These are phyloP conservation scores for Prorocentrum cordatum DNA, from an alignment of 169 alveolate species.

Conservation along the genomic window DNA sequence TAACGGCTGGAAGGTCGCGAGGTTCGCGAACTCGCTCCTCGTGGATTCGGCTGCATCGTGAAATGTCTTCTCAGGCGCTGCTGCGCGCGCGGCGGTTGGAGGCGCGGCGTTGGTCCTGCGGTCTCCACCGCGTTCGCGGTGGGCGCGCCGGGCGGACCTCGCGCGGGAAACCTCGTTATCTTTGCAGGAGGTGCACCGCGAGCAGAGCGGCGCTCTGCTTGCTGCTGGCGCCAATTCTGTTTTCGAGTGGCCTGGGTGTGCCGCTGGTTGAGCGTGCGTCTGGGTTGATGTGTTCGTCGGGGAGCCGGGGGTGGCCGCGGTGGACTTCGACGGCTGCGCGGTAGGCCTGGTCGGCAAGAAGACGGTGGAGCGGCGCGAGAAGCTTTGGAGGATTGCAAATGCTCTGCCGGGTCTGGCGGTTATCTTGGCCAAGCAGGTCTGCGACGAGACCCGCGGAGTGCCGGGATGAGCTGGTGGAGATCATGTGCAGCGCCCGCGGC, in stretches of 20 bases:
- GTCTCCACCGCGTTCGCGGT: too few relatives aligned
- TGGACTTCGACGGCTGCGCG: neutral
- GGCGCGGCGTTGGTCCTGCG: too few relatives aligned
- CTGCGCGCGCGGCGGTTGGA: too few relatives aligned
- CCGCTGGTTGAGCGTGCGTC: neutral
- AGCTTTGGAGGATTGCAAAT: neutral
- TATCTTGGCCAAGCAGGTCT: neutral
- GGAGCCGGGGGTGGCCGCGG: neutral
- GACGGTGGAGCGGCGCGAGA: too few relatives aligned
- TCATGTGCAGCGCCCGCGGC: neutral
- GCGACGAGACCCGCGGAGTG: neutral
- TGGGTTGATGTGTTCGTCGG: neutral
- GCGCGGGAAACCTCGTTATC: neutral
- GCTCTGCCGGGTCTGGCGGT: neutral
- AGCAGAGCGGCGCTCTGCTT: neutral
- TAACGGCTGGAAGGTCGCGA: too few relatives aligned
- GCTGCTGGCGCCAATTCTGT: neutral
- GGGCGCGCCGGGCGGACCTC: too few relatives aligned
- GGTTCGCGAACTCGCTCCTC: too few relatives aligned
- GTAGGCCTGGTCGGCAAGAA: neutral
- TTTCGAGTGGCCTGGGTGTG: neutral
- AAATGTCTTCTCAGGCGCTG: too few relatives aligned
- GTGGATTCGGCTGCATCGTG: too few relatives aligned
- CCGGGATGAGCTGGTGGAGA: neutral
- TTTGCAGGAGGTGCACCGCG: neutral